Evolutionary conservation across 371 early-diverging fungal species (phyloP).

Genomic region (Quaeritorhiza haematococci): DNA sequence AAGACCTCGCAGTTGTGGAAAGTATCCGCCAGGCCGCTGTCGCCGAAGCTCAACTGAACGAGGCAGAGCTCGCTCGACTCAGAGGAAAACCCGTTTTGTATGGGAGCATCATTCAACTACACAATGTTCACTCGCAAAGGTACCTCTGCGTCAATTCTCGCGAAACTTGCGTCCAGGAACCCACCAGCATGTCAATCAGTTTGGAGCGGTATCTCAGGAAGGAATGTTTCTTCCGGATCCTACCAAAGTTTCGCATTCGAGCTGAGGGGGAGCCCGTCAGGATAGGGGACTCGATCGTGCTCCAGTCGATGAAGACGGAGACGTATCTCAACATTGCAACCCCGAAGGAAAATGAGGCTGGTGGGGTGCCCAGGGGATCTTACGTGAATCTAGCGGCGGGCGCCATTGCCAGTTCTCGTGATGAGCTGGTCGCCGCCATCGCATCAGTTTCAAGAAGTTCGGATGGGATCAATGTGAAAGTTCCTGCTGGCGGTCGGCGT

Average conservation of each 20-base stretch:
- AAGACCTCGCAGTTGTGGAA: slow-evolving; percentile 6
- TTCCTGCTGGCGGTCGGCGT: too few relatives aligned
- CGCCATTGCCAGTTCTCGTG: background rate
- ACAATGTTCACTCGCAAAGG: slow-evolving; percentile 41
- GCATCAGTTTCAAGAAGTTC: background rate
- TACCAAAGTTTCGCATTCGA: slow-evolving; percentile 51
- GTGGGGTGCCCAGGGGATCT: background rate
- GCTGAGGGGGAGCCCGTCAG: slow-evolving; percentile 54
- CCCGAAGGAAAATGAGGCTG: background rate
- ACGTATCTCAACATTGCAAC: slow-evolving; percentile 39
- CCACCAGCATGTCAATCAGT: slow-evolving; percentile 35
- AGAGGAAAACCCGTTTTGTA: slow-evolving; percentile 46
- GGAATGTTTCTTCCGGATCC: slow-evolving; percentile 45
- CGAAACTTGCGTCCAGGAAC: slow-evolving; percentile 36
- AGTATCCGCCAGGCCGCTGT: slow-evolving; percentile 23
- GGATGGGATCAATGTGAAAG: too few relatives aligned
- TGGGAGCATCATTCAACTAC: slow-evolving; percentile 48
- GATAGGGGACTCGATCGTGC: slow-evolving; percentile 44
- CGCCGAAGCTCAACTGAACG: slow-evolving; percentile 36
- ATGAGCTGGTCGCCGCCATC: background rate
- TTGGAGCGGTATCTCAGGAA: slow-evolving; percentile 30
- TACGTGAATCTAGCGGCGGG: background rate
- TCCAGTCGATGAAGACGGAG: slow-evolving; percentile 50
- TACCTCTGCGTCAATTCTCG: slow-evolving; percentile 44
- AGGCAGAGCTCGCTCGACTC: slow-evolving; percentile 33